phyloP scores from a whole-genome alignment of 805 yeast genomes.

The Hanseniaspora jakobsenii region DNA sequence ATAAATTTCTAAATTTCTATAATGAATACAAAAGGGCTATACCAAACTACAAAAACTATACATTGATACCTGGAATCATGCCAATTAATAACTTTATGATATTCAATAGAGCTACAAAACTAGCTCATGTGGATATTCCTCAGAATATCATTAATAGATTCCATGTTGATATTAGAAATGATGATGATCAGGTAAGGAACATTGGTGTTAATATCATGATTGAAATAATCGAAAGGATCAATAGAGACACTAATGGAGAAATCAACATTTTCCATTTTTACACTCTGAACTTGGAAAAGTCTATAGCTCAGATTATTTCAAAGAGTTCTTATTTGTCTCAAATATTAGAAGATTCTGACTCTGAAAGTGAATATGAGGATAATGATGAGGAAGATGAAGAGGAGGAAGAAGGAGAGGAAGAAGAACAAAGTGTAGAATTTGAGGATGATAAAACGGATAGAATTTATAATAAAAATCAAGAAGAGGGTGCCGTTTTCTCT shows the following conservation, averaged over 20 bases:
- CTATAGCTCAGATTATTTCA: constrained; percentile 74
- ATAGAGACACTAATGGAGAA: constrained; percentile 40
- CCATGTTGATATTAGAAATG: constrained; percentile 45
- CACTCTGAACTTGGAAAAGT: constrained; percentile 82
- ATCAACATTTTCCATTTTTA: constrained; percentile 86
- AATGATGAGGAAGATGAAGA: constrained; percentile 30
- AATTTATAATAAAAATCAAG: too few species aligned
- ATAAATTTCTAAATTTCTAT: constrained; percentile 60
- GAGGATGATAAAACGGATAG: too few species aligned
- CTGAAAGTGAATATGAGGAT: constrained; percentile 27
- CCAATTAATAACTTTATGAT: constrained; percentile 77
- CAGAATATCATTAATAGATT: constrained; percentile 38
- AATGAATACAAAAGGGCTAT: constrained; percentile 37
- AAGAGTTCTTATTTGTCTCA: constrained; percentile 42
- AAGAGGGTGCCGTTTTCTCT: too few species aligned
- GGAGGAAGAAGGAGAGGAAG: constrained; percentile 15
- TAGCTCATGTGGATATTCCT: constrained; percentile 81
- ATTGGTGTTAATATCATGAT: constrained; percentile 67
- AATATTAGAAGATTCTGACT: constrained; percentile 30
- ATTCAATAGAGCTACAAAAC: constrained; percentile 76
- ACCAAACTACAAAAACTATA: constrained; percentile 25
- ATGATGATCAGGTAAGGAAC: constrained; percentile 68
- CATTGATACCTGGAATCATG: constrained; percentile 75
- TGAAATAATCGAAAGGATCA: constrained; percentile 49
- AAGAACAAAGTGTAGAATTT: constrained; percentile 18